Evolutionary conservation across 2,329 filamentous ascomycete species (phyloP).

Genomic region (Neopestalotiopsis clavispora): DNA sequence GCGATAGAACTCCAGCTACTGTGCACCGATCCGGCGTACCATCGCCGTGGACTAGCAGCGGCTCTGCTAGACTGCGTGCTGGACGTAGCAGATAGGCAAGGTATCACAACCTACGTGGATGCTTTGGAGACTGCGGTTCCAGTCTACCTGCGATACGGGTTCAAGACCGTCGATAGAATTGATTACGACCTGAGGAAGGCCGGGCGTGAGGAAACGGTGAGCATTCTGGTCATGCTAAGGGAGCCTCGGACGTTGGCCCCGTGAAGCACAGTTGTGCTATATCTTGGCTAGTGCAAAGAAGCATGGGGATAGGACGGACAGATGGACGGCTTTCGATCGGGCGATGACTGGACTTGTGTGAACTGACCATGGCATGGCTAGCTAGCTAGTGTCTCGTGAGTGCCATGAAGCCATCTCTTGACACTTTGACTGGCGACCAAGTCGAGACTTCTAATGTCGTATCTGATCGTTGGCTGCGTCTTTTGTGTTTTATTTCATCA

Average conservation of each 20-base stretch:
- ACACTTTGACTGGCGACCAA: not conserved
- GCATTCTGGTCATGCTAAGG: conserved; percentile 19
- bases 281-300: not conserved
- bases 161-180: conserved; percentile 19
- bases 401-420: not conserved
- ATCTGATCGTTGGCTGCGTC: not conserved
- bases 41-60: conserved; percentile 15
- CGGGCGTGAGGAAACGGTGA: conserved; percentile 16
- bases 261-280: not conserved
- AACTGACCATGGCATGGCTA: not conserved
- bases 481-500: not conserved
- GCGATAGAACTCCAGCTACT: conserved; percentile 16
- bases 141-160: conserved; percentile 19
- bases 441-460: not conserved
- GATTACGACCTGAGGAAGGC: conserved; percentile 19
- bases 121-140: conserved; percentile 17
- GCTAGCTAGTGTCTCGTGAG: not conserved
- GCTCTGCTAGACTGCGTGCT: conserved; percentile 16
- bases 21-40: conserved; percentile 19
- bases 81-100: conserved; percentile 17
- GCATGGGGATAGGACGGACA: not conserved
- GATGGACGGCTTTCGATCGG: not conserved
- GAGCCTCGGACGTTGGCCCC: conserved; percentile 3
- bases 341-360: not conserved
- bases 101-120: conserved; percentile 19